Evolutionary conservation across 2,329 filamentous ascomycete genomes (phyloP).

Genomic region (Sporothrix sp.): DNA sequence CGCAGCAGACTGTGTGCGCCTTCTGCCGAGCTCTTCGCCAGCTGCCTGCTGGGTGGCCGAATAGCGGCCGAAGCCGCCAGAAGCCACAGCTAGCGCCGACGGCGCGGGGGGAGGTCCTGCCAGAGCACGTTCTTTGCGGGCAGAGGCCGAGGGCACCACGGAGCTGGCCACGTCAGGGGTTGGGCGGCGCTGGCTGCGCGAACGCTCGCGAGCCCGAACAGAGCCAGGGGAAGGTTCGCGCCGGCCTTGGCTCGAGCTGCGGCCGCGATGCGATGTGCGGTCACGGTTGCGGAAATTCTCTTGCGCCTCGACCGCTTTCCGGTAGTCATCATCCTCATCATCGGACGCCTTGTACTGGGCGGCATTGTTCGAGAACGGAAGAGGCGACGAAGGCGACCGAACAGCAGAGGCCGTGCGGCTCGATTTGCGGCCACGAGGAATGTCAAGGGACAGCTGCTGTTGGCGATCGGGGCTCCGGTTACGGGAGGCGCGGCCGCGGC

Average conservation of each 20-base stretch:
- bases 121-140: conserved; percentile 22
- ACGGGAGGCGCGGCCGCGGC: conserved; percentile 33
- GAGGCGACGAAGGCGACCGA: conserved; percentile 70
- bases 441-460: conserved; percentile 34
- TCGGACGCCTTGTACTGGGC: conserved; percentile 47
- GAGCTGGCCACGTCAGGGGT: neutral
- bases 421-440: conserved; percentile 51
- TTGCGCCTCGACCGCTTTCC: conserved; percentile 41
- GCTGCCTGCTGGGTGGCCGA: conserved; percentile 16
- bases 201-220: conserved; percentile 19
- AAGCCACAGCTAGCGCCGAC: conserved; percentile 16
- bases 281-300: conserved; percentile 46
- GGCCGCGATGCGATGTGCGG: conserved; percentile 20
- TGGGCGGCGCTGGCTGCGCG: conserved; percentile 19
- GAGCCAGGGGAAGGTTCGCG: conserved; percentile 22
- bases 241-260: conserved; percentile 36
- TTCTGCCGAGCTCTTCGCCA: conserved; percentile 21
- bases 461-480: conserved; percentile 39
- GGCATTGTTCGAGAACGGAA: conserved; percentile 58
- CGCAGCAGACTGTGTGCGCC: conserved; percentile 33
- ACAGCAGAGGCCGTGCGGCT: conserved; percentile 48
- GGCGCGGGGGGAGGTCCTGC: conserved; percentile 22
- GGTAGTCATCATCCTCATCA: conserved; percentile 52
- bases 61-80: conserved; percentile 12
- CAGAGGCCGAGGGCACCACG: conserved; percentile 4